Conservation (phyloP, 306 rosid genomes). For the Cicer cuneatum region DNA sequence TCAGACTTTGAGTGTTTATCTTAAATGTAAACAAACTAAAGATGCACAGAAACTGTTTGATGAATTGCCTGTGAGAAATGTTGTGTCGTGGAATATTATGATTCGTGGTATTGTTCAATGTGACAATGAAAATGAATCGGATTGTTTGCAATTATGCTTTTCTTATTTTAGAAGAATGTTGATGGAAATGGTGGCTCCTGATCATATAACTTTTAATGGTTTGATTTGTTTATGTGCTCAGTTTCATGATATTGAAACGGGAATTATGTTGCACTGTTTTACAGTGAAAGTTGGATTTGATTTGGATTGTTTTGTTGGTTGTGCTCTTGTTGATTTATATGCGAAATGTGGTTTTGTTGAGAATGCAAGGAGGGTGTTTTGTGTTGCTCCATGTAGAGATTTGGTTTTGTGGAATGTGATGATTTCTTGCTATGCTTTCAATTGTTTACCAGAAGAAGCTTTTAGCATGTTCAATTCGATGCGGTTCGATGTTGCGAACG, state of each 20-base stretch:
- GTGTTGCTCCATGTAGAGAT: conserved; percentile 51
- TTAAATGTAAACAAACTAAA: conserved; percentile 51
- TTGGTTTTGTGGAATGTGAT: conserved; percentile 84
- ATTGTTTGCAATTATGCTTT: conserved; percentile 42
- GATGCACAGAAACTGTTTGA: conserved; percentile 65
- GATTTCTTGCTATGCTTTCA: conserved; percentile 65
- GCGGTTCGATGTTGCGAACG: conserved; percentile 55
- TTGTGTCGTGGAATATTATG: conserved; percentile 70
- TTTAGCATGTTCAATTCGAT: conserved; percentile 54
- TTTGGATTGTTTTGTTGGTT: conserved; percentile 67
- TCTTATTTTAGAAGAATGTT: conserved; percentile 67
- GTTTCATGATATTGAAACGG: conserved; percentile 55
- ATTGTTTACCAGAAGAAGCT: conserved; percentile 54
- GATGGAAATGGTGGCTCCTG: conserved; percentile 59
- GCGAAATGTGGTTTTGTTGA: conserved; percentile 62
- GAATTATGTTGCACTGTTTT: conserved; percentile 70
- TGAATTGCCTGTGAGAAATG: conserved; percentile 72
- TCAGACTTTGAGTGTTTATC: conserved; percentile 58
- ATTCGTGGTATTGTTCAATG: conserved; percentile 59
- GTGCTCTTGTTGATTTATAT: conserved; percentile 64
- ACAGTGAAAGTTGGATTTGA: conserved; percentile 60
- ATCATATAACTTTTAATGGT: conserved; percentile 60
- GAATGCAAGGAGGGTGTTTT: conserved; percentile 64
- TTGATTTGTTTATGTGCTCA: conserved; percentile 59
- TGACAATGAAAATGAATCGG: conserved; percentile 25